These are phyloP conservation scores for Pseudocercospora fuligena DNA, from an alignment of 2,329 filamentous ascomycete genomes.

Conservation along the genomic window DNA sequence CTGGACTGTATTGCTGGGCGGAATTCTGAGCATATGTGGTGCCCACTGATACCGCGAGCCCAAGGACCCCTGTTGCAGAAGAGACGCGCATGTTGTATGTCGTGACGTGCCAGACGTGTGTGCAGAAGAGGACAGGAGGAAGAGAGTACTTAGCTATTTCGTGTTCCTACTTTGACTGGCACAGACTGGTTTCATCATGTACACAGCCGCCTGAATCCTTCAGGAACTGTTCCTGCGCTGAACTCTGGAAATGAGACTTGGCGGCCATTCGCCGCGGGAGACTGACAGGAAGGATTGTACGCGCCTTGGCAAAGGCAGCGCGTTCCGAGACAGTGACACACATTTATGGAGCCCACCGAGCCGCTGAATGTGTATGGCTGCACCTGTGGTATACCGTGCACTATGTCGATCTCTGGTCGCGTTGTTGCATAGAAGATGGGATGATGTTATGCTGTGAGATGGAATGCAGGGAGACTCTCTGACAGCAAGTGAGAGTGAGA, in stretches of 20 bases:
- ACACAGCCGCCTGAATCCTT: constrained; percentile 10
- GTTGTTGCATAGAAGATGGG: no score
- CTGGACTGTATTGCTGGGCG: background rate
- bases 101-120: background rate
- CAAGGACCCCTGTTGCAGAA: background rate
- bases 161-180: background rate
- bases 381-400: no score
- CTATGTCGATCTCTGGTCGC: no score
- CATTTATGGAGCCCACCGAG: no score
- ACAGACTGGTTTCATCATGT: background rate
- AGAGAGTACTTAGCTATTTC: background rate
- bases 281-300: background rate
- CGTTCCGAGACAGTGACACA: no score
- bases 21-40: background rate
- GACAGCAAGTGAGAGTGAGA: no score
- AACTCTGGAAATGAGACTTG: constrained; percentile 1
- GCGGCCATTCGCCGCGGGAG: background rate
- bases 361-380: no score
- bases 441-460: no score
- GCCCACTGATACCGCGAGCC: background rate
- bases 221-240: background rate
- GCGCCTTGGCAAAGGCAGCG: background rate
- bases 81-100: background rate
- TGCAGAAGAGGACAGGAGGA: background rate
- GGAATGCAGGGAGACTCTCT: no score